Evolutionary conservation across 768 basidiomycete species (phyloP).

Genomic region (Tulasnella sp.): DNA sequence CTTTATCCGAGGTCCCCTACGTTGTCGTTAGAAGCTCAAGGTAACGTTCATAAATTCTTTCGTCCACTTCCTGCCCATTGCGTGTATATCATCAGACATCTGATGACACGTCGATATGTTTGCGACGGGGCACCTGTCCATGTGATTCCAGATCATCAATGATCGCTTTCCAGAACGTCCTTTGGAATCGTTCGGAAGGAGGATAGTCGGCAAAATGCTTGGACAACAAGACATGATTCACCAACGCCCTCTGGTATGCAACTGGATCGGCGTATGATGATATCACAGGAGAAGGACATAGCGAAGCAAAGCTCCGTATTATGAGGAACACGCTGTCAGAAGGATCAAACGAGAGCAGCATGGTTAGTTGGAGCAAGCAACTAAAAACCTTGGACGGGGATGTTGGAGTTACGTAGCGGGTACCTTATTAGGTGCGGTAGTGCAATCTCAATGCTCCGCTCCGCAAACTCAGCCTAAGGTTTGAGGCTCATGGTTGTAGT

Average conservation of each 20-base stretch:
- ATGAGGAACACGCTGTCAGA: neutral
- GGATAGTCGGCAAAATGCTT: constrained; percentile 47
- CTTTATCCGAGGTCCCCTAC: constrained; percentile 31
- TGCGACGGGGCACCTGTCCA: constrained; percentile 33
- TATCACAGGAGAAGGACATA: no score
- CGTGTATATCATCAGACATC: constrained; percentile 25
- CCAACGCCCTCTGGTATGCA: constrained; percentile 40
- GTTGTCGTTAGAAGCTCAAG: constrained; percentile 33
- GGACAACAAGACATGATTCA: constrained; percentile 42
- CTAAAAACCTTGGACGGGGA: no score
- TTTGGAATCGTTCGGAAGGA: constrained; percentile 53
- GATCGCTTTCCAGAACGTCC: constrained; percentile 64
- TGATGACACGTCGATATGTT: neutral
- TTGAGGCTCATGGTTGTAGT: no score
- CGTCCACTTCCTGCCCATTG: constrained; percentile 50
- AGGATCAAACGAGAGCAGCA: neutral
- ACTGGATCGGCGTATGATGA: no score
- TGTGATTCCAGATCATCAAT: constrained; percentile 43
- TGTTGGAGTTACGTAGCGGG: no score
- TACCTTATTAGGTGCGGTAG: no score
- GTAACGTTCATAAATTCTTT: constrained; percentile 53
- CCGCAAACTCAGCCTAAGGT: no score
- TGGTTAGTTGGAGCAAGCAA: no score
- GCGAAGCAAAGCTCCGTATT: no score
- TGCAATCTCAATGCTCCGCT: no score